Conservation (phyloP, 2,329 filamentous ascomycete species). For the Fusarium sp. region DNA sequence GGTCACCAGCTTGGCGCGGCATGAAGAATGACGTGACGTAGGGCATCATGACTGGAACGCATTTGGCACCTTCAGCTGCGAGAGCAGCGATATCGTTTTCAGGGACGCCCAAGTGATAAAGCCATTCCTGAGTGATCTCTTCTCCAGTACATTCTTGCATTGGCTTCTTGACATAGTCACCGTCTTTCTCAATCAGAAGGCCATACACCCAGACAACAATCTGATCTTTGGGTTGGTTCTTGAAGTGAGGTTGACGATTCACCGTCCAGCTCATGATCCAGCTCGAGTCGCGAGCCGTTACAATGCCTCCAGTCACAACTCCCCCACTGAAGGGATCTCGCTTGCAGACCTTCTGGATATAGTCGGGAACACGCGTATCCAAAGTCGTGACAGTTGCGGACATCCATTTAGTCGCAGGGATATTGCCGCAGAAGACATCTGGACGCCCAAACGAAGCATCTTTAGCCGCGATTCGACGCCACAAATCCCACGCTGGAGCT, state of each 20-base stretch:
- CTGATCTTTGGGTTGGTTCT: constrained; percentile 9
- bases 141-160: constrained; percentile 10
- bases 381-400: constrained; percentile 10
- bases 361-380: constrained; percentile 6
- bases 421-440: background rate
- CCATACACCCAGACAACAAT: constrained; percentile 10
- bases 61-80: constrained; percentile 1
- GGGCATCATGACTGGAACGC: constrained; percentile 8
- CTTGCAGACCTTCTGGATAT: constrained; percentile 11
- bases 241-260: constrained; percentile 12
- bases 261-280: constrained; percentile 12
- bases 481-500: constrained; percentile 14
- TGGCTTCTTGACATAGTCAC: constrained; percentile 5
- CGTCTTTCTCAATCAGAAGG: background rate
- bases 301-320: constrained; percentile 2
- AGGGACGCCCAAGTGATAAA: constrained; percentile 10
- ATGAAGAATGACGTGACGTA: constrained; percentile 13
- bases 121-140: constrained; percentile 13
- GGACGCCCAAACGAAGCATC: constrained; percentile 3
- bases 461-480: constrained; percentile 11
- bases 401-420: constrained; percentile 7
- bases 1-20: constrained; percentile 2
- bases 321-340: constrained; percentile 10
- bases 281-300: constrained; percentile 5
- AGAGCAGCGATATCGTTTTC: constrained; percentile 3